phyloP scores from a whole-genome alignment of 1,284 basidiomycete genomes.

The Naganishia cerealis region DNA sequence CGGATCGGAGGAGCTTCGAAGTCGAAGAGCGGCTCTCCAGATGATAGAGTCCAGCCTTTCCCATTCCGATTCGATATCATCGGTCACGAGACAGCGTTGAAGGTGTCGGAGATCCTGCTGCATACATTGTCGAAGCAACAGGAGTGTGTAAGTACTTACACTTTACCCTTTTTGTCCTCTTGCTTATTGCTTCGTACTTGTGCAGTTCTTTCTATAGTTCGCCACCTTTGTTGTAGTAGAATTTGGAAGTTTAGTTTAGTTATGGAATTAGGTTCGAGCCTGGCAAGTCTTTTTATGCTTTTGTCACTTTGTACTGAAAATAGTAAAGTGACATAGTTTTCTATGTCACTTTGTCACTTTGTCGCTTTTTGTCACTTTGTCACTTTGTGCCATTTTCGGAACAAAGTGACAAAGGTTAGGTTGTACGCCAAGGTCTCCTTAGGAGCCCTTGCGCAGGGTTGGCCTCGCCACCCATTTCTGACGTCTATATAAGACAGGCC shows the following conservation, averaged over 20 bases:
- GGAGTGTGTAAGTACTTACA: constrained; percentile 1
- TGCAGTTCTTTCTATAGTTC: too few relatives aligned
- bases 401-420: too few relatives aligned
- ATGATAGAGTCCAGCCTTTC: constrained; percentile 17
- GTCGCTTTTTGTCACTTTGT: too few relatives aligned
- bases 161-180: neutral
- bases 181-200: neutral
- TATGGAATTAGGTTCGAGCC: neutral
- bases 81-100: constrained; percentile 30
- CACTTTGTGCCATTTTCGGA: too few relatives aligned
- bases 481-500: too few relatives aligned
- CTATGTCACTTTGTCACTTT: too few relatives aligned
- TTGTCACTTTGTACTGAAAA: neutral
- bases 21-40: constrained; percentile 9
- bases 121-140: constrained; percentile 11
- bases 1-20: neutral
- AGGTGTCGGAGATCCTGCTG: constrained; percentile 45
- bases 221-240: neutral
- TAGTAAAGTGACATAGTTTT: too few relatives aligned
- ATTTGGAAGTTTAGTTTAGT: neutral
- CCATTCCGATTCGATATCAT: constrained; percentile 32
- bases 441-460: too few relatives aligned
- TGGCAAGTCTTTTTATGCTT: neutral
- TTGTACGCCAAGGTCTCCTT: too few relatives aligned
- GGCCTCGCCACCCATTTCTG: too few relatives aligned